A percentile compares a stretch with the other conserved stretches of the same genome.
Conservation (phyloP, 805 yeast genomes). For the Candida peoriensis region DNA sequence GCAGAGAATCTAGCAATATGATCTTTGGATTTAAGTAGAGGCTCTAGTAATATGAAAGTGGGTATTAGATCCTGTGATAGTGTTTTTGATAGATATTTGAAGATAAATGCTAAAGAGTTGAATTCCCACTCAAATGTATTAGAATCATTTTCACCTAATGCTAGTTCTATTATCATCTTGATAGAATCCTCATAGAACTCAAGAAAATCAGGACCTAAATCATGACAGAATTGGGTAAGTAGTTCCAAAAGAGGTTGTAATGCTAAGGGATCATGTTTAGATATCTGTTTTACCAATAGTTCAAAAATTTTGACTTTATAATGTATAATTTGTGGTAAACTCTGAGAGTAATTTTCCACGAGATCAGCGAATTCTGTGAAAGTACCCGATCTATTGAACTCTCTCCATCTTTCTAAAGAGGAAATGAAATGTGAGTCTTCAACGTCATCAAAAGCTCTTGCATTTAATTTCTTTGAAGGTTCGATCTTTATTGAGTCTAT, state of each 20-base stretch:
- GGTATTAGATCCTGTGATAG: conserved; percentile 59
- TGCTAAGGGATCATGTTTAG: conserved; percentile 59
- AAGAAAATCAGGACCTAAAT: conserved; percentile 87
- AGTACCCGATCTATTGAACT: conserved; percentile 69
- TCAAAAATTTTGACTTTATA: conserved; percentile 62
- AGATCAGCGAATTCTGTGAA: conserved; percentile 60
- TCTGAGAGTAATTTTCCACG: conserved; percentile 51
- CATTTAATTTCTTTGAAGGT: conserved; percentile 52
- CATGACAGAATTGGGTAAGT: conserved; percentile 82
- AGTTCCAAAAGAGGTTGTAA: conserved; percentile 79
- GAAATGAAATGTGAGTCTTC: conserved; percentile 77
- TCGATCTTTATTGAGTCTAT: conserved; percentile 81
- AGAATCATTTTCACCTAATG: conserved; percentile 45
- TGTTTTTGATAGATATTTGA: conserved; percentile 74
- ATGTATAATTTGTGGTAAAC: conserved; percentile 76
- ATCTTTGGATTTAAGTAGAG: conserved; percentile 59
- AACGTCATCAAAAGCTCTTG: conserved; percentile 62
- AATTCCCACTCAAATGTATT: conserved; percentile 78
- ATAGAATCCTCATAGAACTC: conserved; percentile 57
- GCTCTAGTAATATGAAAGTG: conserved; percentile 61
- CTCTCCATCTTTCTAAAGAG: conserved; percentile 82
- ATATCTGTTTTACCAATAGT: conserved; percentile 41
- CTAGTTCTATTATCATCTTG: conserved; percentile 42
- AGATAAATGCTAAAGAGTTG: conserved; percentile 78
- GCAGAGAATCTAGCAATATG: conserved; percentile 80